phyloP scores from a whole-genome alignment of 306 rosid species.

The Prunus mira region DNA sequence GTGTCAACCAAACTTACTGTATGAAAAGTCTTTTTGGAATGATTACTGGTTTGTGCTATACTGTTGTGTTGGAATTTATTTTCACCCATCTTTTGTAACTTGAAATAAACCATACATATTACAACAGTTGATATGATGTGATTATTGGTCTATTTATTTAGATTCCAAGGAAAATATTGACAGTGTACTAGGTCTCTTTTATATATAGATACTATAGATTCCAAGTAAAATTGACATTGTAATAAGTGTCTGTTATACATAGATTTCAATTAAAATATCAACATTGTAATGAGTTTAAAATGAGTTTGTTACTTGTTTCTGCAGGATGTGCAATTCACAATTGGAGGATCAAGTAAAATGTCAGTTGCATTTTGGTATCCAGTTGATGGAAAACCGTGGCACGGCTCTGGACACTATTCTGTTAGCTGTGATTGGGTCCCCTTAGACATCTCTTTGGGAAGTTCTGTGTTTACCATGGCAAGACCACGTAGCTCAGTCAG shows the following conservation, averaged over 20 bases:
- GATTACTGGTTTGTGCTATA: neutral
- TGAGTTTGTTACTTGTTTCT: constrained; percentile 32
- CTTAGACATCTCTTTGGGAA: constrained; percentile 55
- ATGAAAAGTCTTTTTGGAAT: neutral
- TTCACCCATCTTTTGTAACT: neutral
- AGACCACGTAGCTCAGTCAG: constrained; percentile 50
- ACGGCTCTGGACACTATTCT: constrained; percentile 86
- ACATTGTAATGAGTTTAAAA: neutral
- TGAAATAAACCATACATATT: neutral
- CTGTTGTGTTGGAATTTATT: neutral
- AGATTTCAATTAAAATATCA: neutral
- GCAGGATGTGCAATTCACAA: constrained; percentile 90
- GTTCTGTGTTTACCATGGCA: constrained; percentile 31
- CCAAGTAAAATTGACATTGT: neutral
- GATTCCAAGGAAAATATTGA: neutral
- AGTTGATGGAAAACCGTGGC: constrained; percentile 75
- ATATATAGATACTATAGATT: neutral
- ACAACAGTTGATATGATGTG: neutral
- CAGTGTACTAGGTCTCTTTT: neutral
- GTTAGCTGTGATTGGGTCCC: constrained; percentile 86
- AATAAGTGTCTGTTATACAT: neutral
- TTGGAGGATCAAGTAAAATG: constrained; percentile 78
- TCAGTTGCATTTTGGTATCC: constrained; percentile 97
- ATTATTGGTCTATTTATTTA: neutral
- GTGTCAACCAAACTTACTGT: neutral